These are phyloP conservation scores for Lentinula raphanica DNA, from an alignment of 768 basidiomycete genomes.

Conservation along the genomic window DNA sequence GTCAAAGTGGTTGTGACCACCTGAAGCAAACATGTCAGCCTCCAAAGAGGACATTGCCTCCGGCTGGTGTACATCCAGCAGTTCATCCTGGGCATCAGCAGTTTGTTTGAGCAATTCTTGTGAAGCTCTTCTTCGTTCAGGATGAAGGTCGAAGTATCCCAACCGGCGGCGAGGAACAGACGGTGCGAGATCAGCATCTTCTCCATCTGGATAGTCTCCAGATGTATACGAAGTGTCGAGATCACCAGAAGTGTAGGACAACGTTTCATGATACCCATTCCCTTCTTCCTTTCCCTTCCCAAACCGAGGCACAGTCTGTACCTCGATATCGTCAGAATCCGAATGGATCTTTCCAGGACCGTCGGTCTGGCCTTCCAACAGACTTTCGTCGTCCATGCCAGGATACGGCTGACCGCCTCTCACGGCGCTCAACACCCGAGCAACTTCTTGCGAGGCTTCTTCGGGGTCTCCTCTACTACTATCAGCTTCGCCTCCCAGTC, in stretches of 20 bases:
- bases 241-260: not conserved
- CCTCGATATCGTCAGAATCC: conserved; percentile 32
- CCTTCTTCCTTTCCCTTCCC: not conserved
- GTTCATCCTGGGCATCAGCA: conserved; percentile 29
- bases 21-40: conserved; percentile 22
- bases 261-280: conserved; percentile 26
- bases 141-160: conserved; percentile 78
- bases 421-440: conserved; percentile 49
- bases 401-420: conserved; percentile 7
- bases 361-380: conserved; percentile 68
- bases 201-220: conserved; percentile 19
- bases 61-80: conserved; percentile 5
- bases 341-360: conserved; percentile 15
- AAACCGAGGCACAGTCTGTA: conserved; percentile 5
- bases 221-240: not conserved
- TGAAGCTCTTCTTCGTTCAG: conserved; percentile 45
- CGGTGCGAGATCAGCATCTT: conserved; percentile 19
- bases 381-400: conserved; percentile 48
- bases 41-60: not conserved
- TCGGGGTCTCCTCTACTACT: conserved; percentile 41
- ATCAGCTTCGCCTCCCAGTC: conserved; percentile 36
- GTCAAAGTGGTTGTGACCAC: not conserved
- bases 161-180: conserved; percentile 32
- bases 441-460: conserved; percentile 69
- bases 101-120: conserved; percentile 4